Evolutionary conservation across 768 basidiomycete genomes (phyloP).

Genomic region (Suillus placidus): DNA sequence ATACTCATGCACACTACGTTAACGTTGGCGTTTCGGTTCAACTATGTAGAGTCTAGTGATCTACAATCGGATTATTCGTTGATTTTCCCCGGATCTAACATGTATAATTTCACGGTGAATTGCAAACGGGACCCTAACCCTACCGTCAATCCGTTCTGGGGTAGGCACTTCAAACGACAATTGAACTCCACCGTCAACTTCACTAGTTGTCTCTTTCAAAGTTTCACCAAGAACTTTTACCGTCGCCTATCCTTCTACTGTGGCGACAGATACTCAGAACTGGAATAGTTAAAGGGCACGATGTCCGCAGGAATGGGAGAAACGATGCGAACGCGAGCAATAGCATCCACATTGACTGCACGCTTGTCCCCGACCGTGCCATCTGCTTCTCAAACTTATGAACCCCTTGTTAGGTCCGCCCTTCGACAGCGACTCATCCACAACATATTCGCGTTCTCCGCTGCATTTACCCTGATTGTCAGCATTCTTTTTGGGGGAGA

Average conservation of each 20-base stretch:
- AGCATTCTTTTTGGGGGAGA: conserved; percentile 35
- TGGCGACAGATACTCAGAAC: not conserved
- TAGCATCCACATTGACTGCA: conserved; percentile 33
- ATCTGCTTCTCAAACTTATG: conserved; percentile 58
- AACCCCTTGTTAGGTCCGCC: conserved; percentile 64
- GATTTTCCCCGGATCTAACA: no score
- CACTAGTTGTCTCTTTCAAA: no score
- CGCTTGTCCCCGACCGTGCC: conserved; percentile 60
- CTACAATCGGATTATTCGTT: no score
- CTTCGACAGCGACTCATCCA: conserved; percentile 62
- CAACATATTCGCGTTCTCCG: conserved; percentile 55
- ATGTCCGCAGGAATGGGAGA: conserved; percentile 7
- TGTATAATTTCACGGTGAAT: no score
- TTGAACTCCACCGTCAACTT: no score
- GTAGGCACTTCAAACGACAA: no score
- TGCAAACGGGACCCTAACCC: no score
- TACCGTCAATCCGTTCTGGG: no score
- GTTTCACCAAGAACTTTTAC: conserved; percentile 4
- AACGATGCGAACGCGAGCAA: conserved; percentile 42
- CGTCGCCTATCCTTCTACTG: not conserved
- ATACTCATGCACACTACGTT: no score
- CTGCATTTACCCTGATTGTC: conserved; percentile 48
- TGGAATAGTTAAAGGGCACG: not conserved
- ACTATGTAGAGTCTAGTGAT: no score
- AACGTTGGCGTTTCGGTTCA: no score